Conservation (phyloP, 2,329 filamentous ascomycete species). For the Phyllosticta capitalensis region DNA sequence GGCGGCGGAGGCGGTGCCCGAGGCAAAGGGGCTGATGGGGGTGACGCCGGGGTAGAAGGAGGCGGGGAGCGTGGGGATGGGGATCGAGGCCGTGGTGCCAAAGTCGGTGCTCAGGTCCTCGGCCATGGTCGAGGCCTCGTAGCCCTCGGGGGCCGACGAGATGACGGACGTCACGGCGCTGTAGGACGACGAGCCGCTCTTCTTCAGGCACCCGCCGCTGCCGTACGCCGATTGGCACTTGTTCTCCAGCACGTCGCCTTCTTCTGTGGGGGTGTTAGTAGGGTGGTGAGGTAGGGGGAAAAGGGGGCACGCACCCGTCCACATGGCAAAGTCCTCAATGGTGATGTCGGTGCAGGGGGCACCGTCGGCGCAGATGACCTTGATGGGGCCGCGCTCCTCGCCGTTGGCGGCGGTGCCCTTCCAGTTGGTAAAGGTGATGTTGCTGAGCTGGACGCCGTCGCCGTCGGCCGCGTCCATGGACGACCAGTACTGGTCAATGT, state of each 20-base stretch:
- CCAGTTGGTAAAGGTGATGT: slow-evolving; percentile 48
- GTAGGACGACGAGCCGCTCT: slow-evolving; percentile 15
- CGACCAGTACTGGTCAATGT: slow-evolving; percentile 47
- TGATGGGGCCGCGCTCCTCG: slow-evolving; percentile 42
- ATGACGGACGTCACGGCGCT: slow-evolving; percentile 30
- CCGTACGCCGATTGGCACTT: slow-evolving; percentile 43
- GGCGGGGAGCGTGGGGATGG: slow-evolving; percentile 33
- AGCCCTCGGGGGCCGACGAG: slow-evolving; percentile 28
- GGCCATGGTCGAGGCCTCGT: slow-evolving; percentile 30
- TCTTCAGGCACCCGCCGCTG: slow-evolving; percentile 37
- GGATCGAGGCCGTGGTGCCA: slow-evolving; percentile 27
- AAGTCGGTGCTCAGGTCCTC: slow-evolving; percentile 23
- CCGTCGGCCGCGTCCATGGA: slow-evolving; percentile 35
- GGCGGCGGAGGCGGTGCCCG: neutral
- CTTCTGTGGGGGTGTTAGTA: slow-evolving; percentile 34
- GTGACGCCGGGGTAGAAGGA: slow-evolving; percentile 30
- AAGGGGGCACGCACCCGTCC: neutral
- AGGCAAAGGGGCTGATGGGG: slow-evolving; percentile 21
- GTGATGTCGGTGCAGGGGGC: slow-evolving; percentile 45
- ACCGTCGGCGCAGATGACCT: slow-evolving; percentile 41
- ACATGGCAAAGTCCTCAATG: slow-evolving; percentile 42
- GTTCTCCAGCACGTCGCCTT: slow-evolving; percentile 33
- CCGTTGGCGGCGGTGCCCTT: slow-evolving; percentile 45
- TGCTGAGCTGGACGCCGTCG: slow-evolving; percentile 42
- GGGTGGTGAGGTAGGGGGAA: too few relatives aligned